Conservation (phyloP, 805 yeast species). For the Yarrowia porcina region DNA sequence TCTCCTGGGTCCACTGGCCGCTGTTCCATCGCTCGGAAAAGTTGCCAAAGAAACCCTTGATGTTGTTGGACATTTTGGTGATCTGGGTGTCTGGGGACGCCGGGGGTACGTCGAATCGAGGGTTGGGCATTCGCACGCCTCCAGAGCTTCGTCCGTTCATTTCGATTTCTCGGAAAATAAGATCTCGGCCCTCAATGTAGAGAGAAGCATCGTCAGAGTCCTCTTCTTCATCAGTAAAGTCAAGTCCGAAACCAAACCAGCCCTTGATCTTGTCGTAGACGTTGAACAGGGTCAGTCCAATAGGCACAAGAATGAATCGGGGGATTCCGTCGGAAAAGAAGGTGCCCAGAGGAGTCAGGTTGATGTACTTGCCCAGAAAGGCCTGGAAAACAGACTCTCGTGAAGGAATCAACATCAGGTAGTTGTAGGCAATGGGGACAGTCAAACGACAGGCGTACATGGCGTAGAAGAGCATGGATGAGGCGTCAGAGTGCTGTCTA, state of each 20-base stretch:
- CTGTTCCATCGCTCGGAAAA: conserved; percentile 28
- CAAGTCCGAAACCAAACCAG: conserved; percentile 41
- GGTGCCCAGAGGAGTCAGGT: conserved; percentile 69
- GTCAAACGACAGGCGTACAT: conserved; percentile 79
- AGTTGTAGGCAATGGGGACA: conserved; percentile 77
- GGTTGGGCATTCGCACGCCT: neutral
- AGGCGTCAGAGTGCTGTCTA: conserved; percentile 66
- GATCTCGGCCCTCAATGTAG: conserved; percentile 38
- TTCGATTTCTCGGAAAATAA: conserved; percentile 27
- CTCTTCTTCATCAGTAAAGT: conserved; percentile 41
- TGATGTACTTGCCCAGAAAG: conserved; percentile 72
- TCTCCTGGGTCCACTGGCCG: conserved; percentile 24
- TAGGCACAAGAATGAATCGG: conserved; percentile 67
- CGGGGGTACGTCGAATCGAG: conserved; percentile 15
- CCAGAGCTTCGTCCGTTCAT: conserved; percentile 19
- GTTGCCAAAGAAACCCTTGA: conserved; percentile 30
- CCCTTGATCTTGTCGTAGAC: conserved; percentile 61
- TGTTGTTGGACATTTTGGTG: conserved; percentile 20
- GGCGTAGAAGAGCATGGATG: conserved; percentile 71
- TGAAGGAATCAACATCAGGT: conserved; percentile 59
- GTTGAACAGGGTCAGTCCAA: conserved; percentile 58
- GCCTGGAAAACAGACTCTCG: conserved; percentile 59
- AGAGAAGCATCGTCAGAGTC: conserved; percentile 31
- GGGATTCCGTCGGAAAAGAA: conserved; percentile 74
- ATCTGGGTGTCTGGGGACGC: conserved; percentile 9